These are phyloP conservation scores for Zygoascus flipseniorum DNA, from an alignment of 805 yeast genomes.

Conservation along the genomic window DNA sequence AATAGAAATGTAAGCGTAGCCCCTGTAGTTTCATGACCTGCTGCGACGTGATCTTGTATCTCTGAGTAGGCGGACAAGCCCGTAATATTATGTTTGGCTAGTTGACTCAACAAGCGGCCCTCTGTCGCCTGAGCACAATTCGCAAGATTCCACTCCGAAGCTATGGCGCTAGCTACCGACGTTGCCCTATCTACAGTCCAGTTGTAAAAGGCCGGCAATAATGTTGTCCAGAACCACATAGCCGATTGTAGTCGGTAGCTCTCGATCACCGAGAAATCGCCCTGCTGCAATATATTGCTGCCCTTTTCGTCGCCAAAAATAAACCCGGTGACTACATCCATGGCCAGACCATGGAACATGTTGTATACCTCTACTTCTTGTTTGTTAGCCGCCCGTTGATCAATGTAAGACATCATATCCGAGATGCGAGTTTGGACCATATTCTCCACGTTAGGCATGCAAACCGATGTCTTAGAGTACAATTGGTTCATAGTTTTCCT, in stretches of 20 bases:
- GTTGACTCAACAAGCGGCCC: conserved; percentile 5
- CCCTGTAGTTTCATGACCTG: conserved; percentile 73
- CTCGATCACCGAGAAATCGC: conserved; percentile 37
- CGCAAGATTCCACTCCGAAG: conserved; percentile 38
- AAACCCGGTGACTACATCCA: conserved; percentile 59
- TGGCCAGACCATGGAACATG: conserved; percentile 61
- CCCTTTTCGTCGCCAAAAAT: conserved; percentile 47
- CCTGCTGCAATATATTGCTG: conserved; percentile 34
- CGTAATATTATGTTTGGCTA: conserved; percentile 20
- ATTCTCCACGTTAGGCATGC: conserved; percentile 26
- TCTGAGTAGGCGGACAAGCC: conserved; percentile 37
- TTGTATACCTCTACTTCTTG: conserved; percentile 46
- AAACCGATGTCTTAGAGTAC: conserved; percentile 38
- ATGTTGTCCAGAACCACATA: conserved; percentile 59
- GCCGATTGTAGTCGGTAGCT: conserved; percentile 43
- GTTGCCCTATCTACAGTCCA: conserved; percentile 39
- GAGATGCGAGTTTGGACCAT: conserved; percentile 31
- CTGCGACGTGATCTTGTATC: conserved; percentile 57
- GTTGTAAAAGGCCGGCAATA: conserved; percentile 46
- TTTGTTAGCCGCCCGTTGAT: conserved; percentile 3
- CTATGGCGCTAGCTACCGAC: conserved; percentile 29
- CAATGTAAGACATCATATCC: conserved; percentile 23
- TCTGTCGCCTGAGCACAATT: conserved; percentile 23
- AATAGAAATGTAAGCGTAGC: conserved; percentile 51
- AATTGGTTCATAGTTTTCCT: conserved; percentile 35